A percentile compares a stretch with the other conserved stretches of the same genome.
Evolutionary conservation across 495 filamentous ascomycete species (phyloP).

Genomic region (Podospora conica): DNA sequence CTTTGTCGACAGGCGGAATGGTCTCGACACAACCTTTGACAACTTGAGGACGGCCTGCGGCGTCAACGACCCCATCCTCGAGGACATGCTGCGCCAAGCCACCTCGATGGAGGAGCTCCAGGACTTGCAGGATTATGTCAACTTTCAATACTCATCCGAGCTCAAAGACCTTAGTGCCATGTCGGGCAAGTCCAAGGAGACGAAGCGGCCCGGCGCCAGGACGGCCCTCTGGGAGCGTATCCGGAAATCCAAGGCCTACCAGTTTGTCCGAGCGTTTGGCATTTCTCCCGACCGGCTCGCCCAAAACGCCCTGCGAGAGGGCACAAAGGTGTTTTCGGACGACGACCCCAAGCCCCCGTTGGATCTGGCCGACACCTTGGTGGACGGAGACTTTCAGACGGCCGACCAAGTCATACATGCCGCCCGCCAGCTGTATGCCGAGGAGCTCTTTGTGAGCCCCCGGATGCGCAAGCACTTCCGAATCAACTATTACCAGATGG

Average conservation of each 20-base stretch:
- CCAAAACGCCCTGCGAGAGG: conserved; percentile 71
- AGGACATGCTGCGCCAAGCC: conserved; percentile 71
- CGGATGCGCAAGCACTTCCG: conserved; percentile 85
- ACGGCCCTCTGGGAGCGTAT: conserved; percentile 75
- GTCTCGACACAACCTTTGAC: conserved; percentile 69
- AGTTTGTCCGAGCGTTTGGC: conserved; percentile 80
- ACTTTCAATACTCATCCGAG: conserved; percentile 84
- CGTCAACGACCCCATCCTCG: conserved; percentile 58
- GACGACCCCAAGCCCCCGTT: conserved; percentile 71
- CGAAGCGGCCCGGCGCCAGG: conserved; percentile 71
- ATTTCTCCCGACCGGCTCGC: conserved; percentile 85
- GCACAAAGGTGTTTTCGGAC: conserved; percentile 72
- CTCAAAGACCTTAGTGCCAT: conserved; percentile 65
- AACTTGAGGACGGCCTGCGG: conserved; percentile 54
- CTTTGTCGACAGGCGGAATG: conserved; percentile 79
- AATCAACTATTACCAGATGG: conserved; percentile 70
- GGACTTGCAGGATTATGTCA: conserved; percentile 91
- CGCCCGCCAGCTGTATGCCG: conserved; percentile 80
- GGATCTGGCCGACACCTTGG: conserved; percentile 72
- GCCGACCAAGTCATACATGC: conserved; percentile 68
- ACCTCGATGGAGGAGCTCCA: conserved; percentile 88
- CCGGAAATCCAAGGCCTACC: conserved; percentile 69
- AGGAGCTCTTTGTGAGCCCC: conserved; percentile 83
- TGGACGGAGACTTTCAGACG: conserved; percentile 67
- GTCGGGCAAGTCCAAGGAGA: conserved; percentile 44